These are phyloP conservation scores for barrel medic (Medicago truncatula) DNA, from an alignment of 306 rosid genomes.

Conservation along the genomic window DNA sequence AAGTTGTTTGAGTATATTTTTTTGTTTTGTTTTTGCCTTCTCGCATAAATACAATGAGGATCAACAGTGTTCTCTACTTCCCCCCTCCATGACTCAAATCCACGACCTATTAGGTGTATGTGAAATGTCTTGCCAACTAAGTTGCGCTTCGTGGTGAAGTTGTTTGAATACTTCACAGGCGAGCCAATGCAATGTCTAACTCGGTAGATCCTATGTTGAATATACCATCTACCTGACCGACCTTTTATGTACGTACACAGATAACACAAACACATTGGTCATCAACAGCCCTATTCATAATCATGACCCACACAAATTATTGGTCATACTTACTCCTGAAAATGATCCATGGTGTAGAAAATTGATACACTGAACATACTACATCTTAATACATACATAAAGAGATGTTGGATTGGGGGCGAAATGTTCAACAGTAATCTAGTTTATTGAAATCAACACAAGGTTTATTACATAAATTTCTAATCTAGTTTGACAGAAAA, in stretches of 20 bases:
- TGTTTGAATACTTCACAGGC: background rate
- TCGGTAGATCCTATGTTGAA: background rate
- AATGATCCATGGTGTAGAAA: background rate
- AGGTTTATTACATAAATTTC: conserved; percentile 33
- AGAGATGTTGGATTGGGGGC: too few species aligned
- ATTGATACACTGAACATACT: background rate
- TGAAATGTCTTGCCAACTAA: too few species aligned
- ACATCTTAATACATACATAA: background rate
- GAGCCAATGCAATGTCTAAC: background rate
- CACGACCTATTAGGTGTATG: too few species aligned
- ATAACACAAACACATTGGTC: background rate
- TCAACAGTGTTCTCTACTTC: too few species aligned
- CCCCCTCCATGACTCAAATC: too few species aligned
- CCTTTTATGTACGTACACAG: background rate
- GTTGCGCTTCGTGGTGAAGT: too few species aligned
- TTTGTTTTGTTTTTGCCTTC: too few species aligned
- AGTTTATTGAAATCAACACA: conserved; percentile 10
- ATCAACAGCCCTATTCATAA: background rate
- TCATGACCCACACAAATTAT: conserved; percentile 6
- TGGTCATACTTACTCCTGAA: background rate
- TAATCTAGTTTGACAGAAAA: conserved; percentile 41
- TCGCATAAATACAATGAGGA: too few species aligned
- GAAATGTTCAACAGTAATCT: background rate
- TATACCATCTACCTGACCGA: background rate
- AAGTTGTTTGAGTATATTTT: background rate